phyloP scores from a whole-genome alignment of 2,329 filamentous ascomycete genomes.

The Coniella vitis region DNA sequence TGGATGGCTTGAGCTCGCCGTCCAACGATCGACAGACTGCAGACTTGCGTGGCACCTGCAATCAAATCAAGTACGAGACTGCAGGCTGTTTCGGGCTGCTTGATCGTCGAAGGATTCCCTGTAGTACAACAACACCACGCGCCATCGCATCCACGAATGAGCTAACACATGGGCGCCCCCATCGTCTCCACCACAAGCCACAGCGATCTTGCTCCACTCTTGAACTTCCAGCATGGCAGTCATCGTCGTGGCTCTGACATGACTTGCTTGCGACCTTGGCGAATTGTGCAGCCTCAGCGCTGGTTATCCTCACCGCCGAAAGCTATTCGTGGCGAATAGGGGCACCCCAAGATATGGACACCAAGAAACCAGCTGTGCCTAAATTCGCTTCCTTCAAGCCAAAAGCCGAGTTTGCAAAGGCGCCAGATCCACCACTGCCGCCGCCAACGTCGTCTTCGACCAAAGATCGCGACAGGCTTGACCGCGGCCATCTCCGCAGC shows the following conservation, averaged over 20 bases:
- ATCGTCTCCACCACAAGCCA: background rate
- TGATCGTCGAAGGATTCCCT: no score
- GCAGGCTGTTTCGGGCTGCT: no score
- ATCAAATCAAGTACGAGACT: no score
- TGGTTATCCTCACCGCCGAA: no score
- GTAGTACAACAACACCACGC: no score
- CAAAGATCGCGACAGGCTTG: background rate
- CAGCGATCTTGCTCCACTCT: background rate
- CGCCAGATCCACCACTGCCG: background rate
- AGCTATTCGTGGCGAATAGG: no score
- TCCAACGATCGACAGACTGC: no score
- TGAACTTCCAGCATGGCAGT: background rate
- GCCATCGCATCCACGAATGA: no score
- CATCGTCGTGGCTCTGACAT: background rate
- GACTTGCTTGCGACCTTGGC: background rate
- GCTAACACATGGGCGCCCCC: no score
- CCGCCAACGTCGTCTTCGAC: background rate
- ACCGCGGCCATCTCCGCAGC: constrained; percentile 2
- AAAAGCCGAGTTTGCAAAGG: background rate
- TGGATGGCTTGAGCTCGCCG: no score
- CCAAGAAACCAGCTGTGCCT: constrained; percentile 23
- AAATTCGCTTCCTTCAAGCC: constrained; percentile 23
- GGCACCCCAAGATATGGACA: constrained; percentile 12
- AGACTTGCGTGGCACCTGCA: no score
- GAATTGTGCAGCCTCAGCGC: no score